Conservation (phyloP, 2,329 filamentous ascomycete genomes). For the Cadophora malorum region DNA sequence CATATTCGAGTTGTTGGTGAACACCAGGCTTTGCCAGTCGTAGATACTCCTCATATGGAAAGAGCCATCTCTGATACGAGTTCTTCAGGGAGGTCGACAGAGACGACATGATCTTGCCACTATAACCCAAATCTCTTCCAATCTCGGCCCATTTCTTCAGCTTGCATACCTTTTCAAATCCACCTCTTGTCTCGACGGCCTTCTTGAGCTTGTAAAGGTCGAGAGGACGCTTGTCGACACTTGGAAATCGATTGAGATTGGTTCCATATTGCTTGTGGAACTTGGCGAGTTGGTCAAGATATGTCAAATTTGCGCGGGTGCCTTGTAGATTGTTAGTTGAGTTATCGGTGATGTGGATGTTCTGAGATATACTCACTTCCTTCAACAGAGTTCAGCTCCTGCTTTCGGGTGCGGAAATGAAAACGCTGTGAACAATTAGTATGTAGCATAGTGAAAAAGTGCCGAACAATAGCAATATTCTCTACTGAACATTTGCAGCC, state of each 20-base stretch:
- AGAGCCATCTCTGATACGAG: constrained; percentile 95
- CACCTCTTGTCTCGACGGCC: constrained; percentile 90
- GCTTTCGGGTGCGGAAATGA: constrained; percentile 93
- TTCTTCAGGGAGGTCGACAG: constrained; percentile 97
- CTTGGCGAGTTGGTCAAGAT: constrained; percentile 92
- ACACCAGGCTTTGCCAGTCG: constrained; percentile 90
- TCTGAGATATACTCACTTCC: constrained; percentile 71
- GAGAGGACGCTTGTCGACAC: constrained; percentile 95
- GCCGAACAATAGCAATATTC: background rate
- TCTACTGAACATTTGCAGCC: background rate
- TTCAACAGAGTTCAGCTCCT: constrained; percentile 97
- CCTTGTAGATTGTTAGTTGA: constrained; percentile 57
- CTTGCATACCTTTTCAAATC: constrained; percentile 97
- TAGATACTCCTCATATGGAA: constrained; percentile 95
- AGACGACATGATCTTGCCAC: constrained; percentile 99
- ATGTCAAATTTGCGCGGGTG: constrained; percentile 93
- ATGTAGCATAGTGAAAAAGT: constrained; percentile 1
- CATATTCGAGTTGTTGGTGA: constrained; percentile 92
- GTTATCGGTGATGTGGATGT: constrained; percentile 15
- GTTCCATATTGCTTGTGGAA: constrained; percentile 97
- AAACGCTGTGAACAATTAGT: constrained; percentile 71
- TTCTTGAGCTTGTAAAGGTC: constrained; percentile 97
- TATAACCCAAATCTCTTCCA: constrained; percentile 93
- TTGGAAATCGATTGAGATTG: constrained; percentile 91
- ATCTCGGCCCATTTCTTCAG: constrained; percentile 99